A percentile compares a stretch with the other conserved stretches of the same genome.
phyloP scores from a whole-genome alignment of 2,329 filamentous ascomycete species.

The Fusarium sp. region DNA sequence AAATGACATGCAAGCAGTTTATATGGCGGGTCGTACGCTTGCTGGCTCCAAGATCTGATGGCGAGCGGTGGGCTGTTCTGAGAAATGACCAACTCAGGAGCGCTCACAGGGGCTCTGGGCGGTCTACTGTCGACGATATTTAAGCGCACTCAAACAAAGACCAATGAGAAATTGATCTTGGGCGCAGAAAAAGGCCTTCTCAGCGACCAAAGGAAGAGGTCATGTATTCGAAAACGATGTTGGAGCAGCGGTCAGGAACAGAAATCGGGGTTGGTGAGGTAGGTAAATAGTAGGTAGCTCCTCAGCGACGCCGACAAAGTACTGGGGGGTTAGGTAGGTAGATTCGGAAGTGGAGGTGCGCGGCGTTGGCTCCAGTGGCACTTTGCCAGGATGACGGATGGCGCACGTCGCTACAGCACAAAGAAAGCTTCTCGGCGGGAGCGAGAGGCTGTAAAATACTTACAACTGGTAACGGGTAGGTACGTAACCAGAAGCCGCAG shows the following conservation, averaged over 20 bases:
- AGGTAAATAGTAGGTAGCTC: conserved; percentile 26
- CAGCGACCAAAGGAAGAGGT: conserved; percentile 31
- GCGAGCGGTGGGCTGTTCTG: conserved; percentile 32
- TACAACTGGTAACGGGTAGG: conserved; percentile 26
- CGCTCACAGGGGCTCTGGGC: conserved; percentile 36
- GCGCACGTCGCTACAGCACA: conserved; percentile 34
- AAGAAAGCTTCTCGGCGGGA: conserved; percentile 27
- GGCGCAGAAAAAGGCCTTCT: conserved; percentile 39
- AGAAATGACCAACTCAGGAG: conserved; percentile 34
- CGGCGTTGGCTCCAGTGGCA: conserved; percentile 34
- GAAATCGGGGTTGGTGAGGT: conserved; percentile 23
- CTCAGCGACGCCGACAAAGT: conserved; percentile 34
- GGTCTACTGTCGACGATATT: conserved; percentile 22
- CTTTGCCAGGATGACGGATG: conserved; percentile 30
- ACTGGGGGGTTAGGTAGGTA: conserved; percentile 26
- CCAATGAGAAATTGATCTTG: conserved; percentile 28
- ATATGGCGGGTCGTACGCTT: conserved; percentile 20
- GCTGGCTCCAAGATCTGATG: conserved; percentile 22
- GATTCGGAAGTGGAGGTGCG: conserved; percentile 38
- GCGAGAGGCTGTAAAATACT: conserved; percentile 17
- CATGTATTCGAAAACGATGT: conserved; percentile 44
- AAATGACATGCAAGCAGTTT: conserved; percentile 19
- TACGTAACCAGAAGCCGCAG: conserved; percentile 20
- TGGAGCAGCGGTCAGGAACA: conserved; percentile 43
- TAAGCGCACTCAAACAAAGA: conserved; percentile 22